Base-by-base conservation (phyloP, 2,329 filamentous ascomycete genomes). In the Hypoxylon sp. region DNA sequence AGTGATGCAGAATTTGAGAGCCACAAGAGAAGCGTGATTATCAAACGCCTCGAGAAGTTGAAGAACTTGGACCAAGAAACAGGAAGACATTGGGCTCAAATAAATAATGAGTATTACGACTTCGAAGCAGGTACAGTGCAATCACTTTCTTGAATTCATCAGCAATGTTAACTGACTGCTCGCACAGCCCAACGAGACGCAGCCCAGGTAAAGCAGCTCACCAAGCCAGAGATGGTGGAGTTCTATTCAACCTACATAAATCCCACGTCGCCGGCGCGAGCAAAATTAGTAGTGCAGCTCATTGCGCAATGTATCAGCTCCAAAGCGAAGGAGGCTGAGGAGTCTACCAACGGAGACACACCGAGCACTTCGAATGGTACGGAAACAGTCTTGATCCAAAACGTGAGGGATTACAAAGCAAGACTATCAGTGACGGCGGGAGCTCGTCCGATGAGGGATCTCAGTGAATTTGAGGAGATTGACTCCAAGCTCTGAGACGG, bases 51-150 rank as follows among this genome's bases (percentile, higher is more conserved):
- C 20, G 94, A 98, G 80, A 97, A 96, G 78, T 79, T 97, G 72
- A 97, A 97, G 84, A 98, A 97, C 70, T 82, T 99, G 48, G 87
- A 90, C 64, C 91, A 95, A 69, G 96, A 99, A 80, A 93, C 90
- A 4, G 86, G 84, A 58, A 86, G 93, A 45, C 90, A 96, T 76
- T 97, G 93, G 94, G 85, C 84, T 52, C 93, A 97, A 74, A 93
- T 99, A 71, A 87, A 88, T 52, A 91, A 86, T 54, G 94, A 97
- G 76, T 92, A 91, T 71, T 96, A 94, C 77, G 93, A 97, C 78
- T 99, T 98, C 78, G 85, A 93, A 73, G 88, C 91, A 76, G 88
- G 95, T 93, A 83, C 78, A 49, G 87, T 46, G 18, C 9, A 33
- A 42, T 49, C 16, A 22, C 40, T 33, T 9, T 6, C 28, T 22